phyloP scores from a whole-genome alignment of 306 rosid genomes.

The Fragaria vesca region DNA sequence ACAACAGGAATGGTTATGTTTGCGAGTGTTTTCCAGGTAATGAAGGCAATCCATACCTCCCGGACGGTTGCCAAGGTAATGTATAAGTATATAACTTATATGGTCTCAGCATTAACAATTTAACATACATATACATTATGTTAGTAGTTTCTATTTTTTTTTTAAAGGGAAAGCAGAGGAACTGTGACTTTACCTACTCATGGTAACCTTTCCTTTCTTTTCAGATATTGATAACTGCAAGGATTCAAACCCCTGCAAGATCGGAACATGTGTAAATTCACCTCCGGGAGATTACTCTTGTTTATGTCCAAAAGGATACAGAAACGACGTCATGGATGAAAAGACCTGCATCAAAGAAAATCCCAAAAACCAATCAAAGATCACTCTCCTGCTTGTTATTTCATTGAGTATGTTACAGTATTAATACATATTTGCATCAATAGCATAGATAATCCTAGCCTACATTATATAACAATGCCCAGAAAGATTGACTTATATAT shows the following conservation, averaged over 20 bases:
- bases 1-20: background rate
- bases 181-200: background rate
- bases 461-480: too few relatives aligned
- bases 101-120: background rate
- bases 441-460: too few relatives aligned
- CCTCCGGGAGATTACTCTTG: background rate
- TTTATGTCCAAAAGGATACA: background rate
- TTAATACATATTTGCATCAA: background rate
- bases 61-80: slow-evolving; percentile 12
- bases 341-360: background rate
- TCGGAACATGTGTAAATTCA: background rate
- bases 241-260: slow-evolving; percentile 14
- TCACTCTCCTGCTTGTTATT: background rate
- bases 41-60: slow-evolving; percentile 12
- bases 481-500: too few relatives aligned
- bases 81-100: background rate
- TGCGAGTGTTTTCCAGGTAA: background rate
- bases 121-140: background rate
- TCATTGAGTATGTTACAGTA: background rate
- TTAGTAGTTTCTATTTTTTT: background rate
- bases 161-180: background rate
- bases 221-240: slow-evolving; percentile 39
- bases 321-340: background rate
- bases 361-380: background rate
- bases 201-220: background rate